Base-by-base conservation (phyloP, 768 basidiomycete genomes). In the Kondoa malvinella region DNA sequence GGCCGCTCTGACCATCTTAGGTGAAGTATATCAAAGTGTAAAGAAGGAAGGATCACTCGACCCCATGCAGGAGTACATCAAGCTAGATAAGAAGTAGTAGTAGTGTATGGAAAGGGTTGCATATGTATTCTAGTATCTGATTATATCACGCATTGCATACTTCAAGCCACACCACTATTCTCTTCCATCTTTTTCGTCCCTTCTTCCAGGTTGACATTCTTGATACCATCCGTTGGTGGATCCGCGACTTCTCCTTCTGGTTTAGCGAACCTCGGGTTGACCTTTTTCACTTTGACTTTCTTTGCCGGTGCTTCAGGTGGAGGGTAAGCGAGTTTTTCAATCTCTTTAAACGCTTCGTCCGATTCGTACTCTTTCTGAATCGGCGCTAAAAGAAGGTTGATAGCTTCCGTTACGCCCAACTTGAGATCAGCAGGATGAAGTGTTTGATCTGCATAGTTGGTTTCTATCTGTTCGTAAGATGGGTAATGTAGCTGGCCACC, bases 371-470 rank as follows among this genome's bases (percentile, higher is more conserved):
- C 82, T 70, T 84, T 82, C 70, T 87, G 83, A 62, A 99, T 85
- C 0, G 94, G 92, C 25, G 83, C 84, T 67, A 97, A 78, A 57
- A 99, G 78, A 29, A 80, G 80, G 74, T 83, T 81, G 75, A 97
- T 85, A 15, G 84, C 86, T 34, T 85, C 83, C 57, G 83, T 82
- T 17, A 94, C 88, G 0, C 84, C 82, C 2, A 77, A 77, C 81
- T 99, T 99, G 75, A 97, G 78, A 77, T 95, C 95, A 33, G 84
- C 86, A 4, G 95, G 95, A 76, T 95, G 91, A 2, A 99, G 73
- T 71, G 83, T 82, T 78, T 85, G 86, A 68, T 80, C 81, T 32
- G 80, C 83, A 75, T 91, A 99, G 65, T 87, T 89, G 25, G 80
- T 80, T 76, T 87, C 81, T 71, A 96, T 75, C 59, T 82, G 82